Evolutionary conservation across 2,329 filamentous ascomycete species (phyloP), one percentile per base, ranked within the genome.

Genomic region (Colletotrichum filicis): DNA sequence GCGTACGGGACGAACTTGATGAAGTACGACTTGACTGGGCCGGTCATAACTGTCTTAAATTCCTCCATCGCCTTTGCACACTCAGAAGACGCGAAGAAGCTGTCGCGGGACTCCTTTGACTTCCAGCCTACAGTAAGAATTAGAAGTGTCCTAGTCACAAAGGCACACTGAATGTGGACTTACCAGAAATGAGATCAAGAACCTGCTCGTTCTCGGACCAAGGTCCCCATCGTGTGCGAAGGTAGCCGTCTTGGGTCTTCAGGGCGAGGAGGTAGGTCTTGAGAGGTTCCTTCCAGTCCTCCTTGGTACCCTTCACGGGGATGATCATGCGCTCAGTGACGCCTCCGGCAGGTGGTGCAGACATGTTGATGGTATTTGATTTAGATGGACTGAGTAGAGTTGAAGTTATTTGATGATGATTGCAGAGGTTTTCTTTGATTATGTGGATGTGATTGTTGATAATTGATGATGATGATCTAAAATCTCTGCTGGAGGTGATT

Each of bases 1-100:
- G 71, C 66, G 32, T 70, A 71, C 3, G 71, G 71, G 4, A 70
- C 57, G 28, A 73, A 73, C n/a, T 62, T 69, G 56, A 73, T 69
- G 55, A 65, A 70, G 55, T 71, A 66, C 6, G 71, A 69, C 55
- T 56, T 65, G 26, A 61, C 22, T 2, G 63, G 56, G 42, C 71
- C 71, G 1, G 32, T 62, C 32, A 65, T 64, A 32, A 57, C 71
- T 11, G 60, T 70, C 14, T 59, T 64, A 55, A 71, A 71, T 1
- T 66, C 16, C 6, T 42, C 61, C 66, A 73, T 71, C 2, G 57
- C 32, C 2, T 35, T 35, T 37, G 57, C 61, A 7, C 52, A 35
- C 22, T 71, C 71, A 2, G 55, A 42, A 1, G 71, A 73, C n/a
- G 66, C 67, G 24, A 71, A 65, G 26, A 69, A 73, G 9, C 19